A percentile compares a stretch with the other conserved stretches of the same genome.
phyloP scores from a whole-genome alignment of 169 alveolate genomes.

The Eimeria acervulina region DNA sequence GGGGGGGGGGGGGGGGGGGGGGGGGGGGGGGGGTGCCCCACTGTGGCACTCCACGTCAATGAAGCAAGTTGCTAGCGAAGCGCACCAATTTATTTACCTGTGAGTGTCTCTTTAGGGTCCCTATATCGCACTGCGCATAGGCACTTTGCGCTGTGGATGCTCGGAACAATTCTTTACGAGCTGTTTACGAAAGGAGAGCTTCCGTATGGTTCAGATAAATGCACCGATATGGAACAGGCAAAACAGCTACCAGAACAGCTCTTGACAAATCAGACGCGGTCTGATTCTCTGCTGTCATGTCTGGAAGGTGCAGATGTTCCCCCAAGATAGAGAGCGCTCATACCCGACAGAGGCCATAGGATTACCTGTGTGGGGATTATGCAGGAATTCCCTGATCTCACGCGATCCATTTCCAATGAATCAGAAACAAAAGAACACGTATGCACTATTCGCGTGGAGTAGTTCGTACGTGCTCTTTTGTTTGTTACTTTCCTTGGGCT shows the following conservation, averaged over 20 bases:
- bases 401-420: not conserved
- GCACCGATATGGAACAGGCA: not conserved
- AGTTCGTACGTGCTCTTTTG: not conserved
- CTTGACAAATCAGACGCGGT: not conserved
- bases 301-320: not conserved
- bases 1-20: too few relatives aligned
- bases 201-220: not conserved
- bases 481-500: not conserved
- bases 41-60: too few relatives aligned
- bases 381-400: slow-evolving; percentile 26
- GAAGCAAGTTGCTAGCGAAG: too few relatives aligned
- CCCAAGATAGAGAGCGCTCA: not conserved
- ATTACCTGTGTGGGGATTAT: not conserved
- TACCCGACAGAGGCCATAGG: not conserved
- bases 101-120: too few relatives aligned
- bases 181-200: slow-evolving; percentile 14
- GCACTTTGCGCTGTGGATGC: slow-evolving; percentile 9
- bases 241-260: not conserved
- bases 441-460: too few relatives aligned
- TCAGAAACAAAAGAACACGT: too few relatives aligned
- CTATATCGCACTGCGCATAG: too few relatives aligned
- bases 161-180: slow-evolving; percentile 14
- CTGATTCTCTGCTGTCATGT: not conserved
- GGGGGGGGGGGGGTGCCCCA: too few relatives aligned
- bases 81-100: too few relatives aligned